Evolutionary conservation across 495 filamentous ascomycete species (phyloP), one percentile per base, ranked within the genome.

Genomic region (Aspergillus carlsbadensis): DNA sequence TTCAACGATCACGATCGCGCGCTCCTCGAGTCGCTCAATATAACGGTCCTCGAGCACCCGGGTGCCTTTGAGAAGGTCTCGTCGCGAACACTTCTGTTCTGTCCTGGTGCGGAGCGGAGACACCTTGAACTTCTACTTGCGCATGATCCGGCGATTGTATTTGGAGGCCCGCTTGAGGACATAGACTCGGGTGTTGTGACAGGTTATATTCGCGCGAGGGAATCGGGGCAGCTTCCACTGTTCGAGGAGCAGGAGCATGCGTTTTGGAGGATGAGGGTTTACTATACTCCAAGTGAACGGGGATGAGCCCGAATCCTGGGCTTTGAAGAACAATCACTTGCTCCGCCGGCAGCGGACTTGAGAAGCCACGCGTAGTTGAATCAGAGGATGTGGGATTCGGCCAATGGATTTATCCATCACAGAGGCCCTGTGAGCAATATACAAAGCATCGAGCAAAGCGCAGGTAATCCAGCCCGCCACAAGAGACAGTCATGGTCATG

Each of bases 1-100:
- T 91, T 90, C 71, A 90, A 83, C 49, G 40, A 66, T 7, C 66
- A 79, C 6, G 89, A 92, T 62, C 76, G 72, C 21, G 60, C 67
- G 0, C 87, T 90, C 54, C 78, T 91, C 36, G 33, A 57, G 0
- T 69, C 62, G 10, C 69, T 85, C 1, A 75, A 74, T 18, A 77
- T 87, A 31, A 69, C 70, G 18, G 79, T 85, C 11, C 77, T 87
- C 31, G 60, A 82, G 2, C 72, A 79, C 33, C 88, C 88, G 0
- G 56, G 37, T 0, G 89, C 74, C 0, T 87, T 90, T 61, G 57
- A 75, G 0, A 46, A 69, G 2, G 77, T 91, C 11, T 75, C 74
- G 8, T 53, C 66, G 0, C 62, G 64, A 1, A 83, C 85, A 1
- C 74, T 91, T 11, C 81, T 91, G 45, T 83, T 87, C 63, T 87